Evolutionary conservation across 495 filamentous ascomycete species (phyloP).

Genomic region (Aspergillus bertholletiae): DNA sequence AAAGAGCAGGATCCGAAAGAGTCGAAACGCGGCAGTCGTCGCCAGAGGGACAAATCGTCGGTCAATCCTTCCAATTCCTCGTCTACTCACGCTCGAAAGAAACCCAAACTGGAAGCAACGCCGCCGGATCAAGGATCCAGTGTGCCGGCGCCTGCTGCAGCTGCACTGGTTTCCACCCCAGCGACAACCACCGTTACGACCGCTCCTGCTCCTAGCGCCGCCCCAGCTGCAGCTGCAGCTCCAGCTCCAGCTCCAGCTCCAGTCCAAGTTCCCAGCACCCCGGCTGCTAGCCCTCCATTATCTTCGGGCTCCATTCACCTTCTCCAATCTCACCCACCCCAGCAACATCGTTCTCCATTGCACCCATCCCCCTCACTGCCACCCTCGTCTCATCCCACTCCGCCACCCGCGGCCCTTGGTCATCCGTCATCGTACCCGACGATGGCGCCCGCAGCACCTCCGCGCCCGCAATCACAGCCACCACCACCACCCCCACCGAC

Average conservation of each 20-base stretch:
- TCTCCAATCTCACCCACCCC: slow-evolving; percentile 8
- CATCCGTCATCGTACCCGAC: slow-evolving; percentile 21
- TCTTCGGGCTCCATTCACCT: neutral
- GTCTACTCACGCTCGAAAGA: slow-evolving; percentile 39
- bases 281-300: slow-evolving; percentile 8
- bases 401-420: slow-evolving; percentile 11
- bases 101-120: slow-evolving; percentile 41
- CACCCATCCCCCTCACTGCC: slow-evolving; percentile 20
- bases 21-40: slow-evolving; percentile 35
- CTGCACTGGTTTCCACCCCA: slow-evolving; percentile 13
- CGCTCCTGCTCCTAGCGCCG: slow-evolving; percentile 9
- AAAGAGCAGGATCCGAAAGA: slow-evolving; percentile 24
- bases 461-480: slow-evolving; percentile 40
- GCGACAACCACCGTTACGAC: slow-evolving; percentile 9
- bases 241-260: slow-evolving; percentile 15
- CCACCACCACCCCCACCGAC: slow-evolving; percentile 35
- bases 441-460: slow-evolving; percentile 20
- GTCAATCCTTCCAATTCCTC: slow-evolving; percentile 19
- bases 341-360: slow-evolving; percentile 9
- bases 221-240: slow-evolving; percentile 7
- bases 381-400: slow-evolving; percentile 20
- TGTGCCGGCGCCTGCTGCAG: slow-evolving; percentile 2
- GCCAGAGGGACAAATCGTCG: slow-evolving; percentile 38
- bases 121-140: slow-evolving; percentile 15
- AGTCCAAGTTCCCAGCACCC: slow-evolving; percentile 17